Conservation (phyloP, 495 filamentous ascomycete species). For the Filosporella fistucella region DNA sequence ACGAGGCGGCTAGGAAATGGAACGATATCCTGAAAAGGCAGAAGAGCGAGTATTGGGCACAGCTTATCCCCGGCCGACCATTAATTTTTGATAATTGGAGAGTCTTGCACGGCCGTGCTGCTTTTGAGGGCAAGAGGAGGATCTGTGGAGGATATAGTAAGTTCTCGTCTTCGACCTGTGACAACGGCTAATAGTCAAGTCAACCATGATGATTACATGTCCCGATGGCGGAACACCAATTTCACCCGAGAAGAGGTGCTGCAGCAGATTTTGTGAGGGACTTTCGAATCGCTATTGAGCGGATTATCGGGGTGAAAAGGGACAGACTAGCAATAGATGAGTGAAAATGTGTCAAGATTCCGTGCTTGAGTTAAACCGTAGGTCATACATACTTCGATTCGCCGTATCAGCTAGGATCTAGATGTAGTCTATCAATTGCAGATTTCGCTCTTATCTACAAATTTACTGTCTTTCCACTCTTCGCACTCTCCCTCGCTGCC, state of each 20-base stretch:
- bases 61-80: constrained; percentile 72
- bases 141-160: constrained; percentile 87
- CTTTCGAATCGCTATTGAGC: too few species aligned
- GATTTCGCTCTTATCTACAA: constrained; percentile 2
- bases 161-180: constrained; percentile 26
- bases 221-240: constrained; percentile 68
- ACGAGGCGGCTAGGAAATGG: constrained; percentile 66
- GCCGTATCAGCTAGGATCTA: too few species aligned
- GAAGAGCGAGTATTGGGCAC: constrained; percentile 63
- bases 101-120: constrained; percentile 77
- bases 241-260: constrained; percentile 51
- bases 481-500: constrained; percentile 62
- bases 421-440: not conserved
- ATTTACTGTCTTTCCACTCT: constrained; percentile 53
- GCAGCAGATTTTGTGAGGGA: constrained; percentile 25
- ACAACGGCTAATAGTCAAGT: constrained; percentile 42
- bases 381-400: too few species aligned
- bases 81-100: constrained; percentile 95
- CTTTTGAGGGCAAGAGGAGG: constrained; percentile 77
- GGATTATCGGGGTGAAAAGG: too few species aligned
- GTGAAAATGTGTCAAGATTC: too few species aligned
- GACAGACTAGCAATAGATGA: too few species aligned
- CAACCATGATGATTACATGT: constrained; percentile 82
- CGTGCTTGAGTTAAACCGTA: too few species aligned
- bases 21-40: constrained; percentile 50